Evolutionary conservation across 371 early-diverging fungal species (phyloP), one percentile per base, ranked within the genome.

Genomic region (Vairimorpha apis): DNA sequence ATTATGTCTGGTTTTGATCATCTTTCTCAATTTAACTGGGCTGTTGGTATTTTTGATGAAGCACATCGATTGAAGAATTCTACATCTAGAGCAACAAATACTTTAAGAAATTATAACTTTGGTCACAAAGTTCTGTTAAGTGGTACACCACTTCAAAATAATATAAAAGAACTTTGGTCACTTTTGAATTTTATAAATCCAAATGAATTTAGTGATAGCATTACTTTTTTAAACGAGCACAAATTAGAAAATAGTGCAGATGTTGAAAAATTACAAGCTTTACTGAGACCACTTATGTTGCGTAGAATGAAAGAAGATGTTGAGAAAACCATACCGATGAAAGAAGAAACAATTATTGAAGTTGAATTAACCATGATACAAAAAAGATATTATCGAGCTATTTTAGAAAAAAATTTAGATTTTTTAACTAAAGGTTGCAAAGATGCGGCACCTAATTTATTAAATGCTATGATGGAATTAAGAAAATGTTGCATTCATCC

Each of bases 401-500:
- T 96, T 55, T 83, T 97, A 21, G 94, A 94, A 82, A 94, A 94
- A 83, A 95, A 96, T 80, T 90, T 97, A 67, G 86, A 86, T 25
- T 90, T 88, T 83, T 78, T 90, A 30, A 87, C 76, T 79, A 78
- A 88, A 87, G 62, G 87, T 86, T 77, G 88, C 87, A 87, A 86
- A 55, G 74, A 73, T 23, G 85, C 86, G 70, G 91, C 90, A 77
- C 91, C 90, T 2, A 88, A 94, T 32, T 86, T 97, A 18, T 85
- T 93, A 60, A 97, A 97, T 81, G 92, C 97, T 80, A 89, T 99
- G 95, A 96, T 95, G 95, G 95, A 97, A 86, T 87, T 99, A 35
- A 92, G 96, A 81, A 97, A 97, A 81, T 94, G 92, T 59, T 90
- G 93, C 73, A 97, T 97, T 79, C 97, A 98, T 81, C 98, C 99